phyloP scores from a whole-genome alignment of 2,329 filamentous ascomycete genomes.

The Gyromitra esculenta region DNA sequence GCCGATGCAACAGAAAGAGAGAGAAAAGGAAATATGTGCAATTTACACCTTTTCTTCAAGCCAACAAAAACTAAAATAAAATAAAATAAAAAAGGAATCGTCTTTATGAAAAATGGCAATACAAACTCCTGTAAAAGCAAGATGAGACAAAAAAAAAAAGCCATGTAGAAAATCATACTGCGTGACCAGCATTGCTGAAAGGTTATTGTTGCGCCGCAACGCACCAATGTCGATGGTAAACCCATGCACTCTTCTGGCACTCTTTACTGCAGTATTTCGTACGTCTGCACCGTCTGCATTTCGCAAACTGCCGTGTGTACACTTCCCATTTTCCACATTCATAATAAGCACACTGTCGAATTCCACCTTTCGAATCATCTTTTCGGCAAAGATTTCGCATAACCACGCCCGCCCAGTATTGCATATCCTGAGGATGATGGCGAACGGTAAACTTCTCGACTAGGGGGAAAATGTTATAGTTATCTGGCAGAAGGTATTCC shows the following conservation, averaged over 20 bases:
- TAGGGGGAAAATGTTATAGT: conserved; percentile 97
- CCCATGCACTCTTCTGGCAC: conserved; percentile 98
- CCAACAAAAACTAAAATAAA: conserved; percentile 45
- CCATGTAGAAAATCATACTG: conserved; percentile 27
- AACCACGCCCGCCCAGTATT: conserved; percentile 98
- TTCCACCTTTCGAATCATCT: conserved; percentile 92
- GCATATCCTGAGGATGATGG: conserved; percentile 96
- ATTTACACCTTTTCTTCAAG: conserved; percentile 48
- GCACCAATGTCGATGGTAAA: conserved; percentile 98
- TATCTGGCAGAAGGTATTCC: conserved; percentile 89
- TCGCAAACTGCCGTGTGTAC: conserved; percentile 94
- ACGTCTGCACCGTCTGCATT: conserved; percentile 92
- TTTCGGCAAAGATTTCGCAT: conserved; percentile 99
- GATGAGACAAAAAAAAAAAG: conserved; percentile 26
- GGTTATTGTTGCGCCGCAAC: conserved; percentile 68
- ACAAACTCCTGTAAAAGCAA: conserved; percentile 54
- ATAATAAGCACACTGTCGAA: conserved; percentile 97
- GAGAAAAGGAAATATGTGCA: conserved; percentile 51
- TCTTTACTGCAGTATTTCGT: conserved; percentile 99
- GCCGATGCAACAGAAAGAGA: conserved; percentile 46
- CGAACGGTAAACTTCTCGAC: conserved; percentile 98
- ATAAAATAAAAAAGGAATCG: conserved; percentile 33
- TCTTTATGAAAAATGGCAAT: conserved; percentile 53
- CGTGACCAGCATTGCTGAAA: conserved; percentile 16
- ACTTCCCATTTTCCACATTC: conserved; percentile 99